These are phyloP conservation scores for Calycina herbarum DNA, from an alignment of 2,329 filamentous ascomycete genomes.

Conservation along the genomic window DNA sequence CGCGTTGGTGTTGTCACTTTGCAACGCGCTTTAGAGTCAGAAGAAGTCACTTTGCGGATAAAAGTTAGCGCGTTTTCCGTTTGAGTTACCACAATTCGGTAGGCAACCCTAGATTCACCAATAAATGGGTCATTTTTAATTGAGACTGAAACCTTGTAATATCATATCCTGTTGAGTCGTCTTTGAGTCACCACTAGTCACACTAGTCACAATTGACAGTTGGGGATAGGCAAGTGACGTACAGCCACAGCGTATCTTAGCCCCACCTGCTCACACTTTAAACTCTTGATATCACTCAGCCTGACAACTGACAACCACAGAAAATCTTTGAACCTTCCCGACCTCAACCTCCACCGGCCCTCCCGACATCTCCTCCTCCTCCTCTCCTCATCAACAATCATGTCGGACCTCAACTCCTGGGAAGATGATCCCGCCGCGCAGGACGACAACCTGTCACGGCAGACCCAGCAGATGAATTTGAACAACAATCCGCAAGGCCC, in stretches of 20 bases:
- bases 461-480: constrained; percentile 75
- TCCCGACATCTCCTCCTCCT: not conserved
- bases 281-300: constrained; percentile 13
- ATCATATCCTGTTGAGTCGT: not conserved
- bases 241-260: not conserved
- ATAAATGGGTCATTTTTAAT: not conserved
- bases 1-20: constrained; percentile 7
- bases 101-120: not conserved
- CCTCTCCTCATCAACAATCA: constrained; percentile 41
- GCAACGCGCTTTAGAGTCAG: constrained; percentile 10
- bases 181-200: constrained; percentile 4
- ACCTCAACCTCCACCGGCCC: constrained; percentile 4
- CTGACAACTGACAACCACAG: constrained; percentile 1
- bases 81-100: not conserved
- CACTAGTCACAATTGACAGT: not conserved
- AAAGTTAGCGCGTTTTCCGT: constrained; percentile 1
- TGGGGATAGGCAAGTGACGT: not conserved
- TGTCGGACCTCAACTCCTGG: constrained; percentile 94
- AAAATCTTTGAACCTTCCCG: not conserved
- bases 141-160: not conserved
- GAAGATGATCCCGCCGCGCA: constrained; percentile 81
- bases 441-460: constrained; percentile 74
- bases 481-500: constrained; percentile 48
- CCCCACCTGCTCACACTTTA: constrained; percentile 12
- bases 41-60: constrained; percentile 1